A percentile compares a stretch with the other conserved stretches of the same genome.
phyloP scores from a whole-genome alignment of 2,329 filamentous ascomycete genomes.

The Chaetomium sp. region DNA sequence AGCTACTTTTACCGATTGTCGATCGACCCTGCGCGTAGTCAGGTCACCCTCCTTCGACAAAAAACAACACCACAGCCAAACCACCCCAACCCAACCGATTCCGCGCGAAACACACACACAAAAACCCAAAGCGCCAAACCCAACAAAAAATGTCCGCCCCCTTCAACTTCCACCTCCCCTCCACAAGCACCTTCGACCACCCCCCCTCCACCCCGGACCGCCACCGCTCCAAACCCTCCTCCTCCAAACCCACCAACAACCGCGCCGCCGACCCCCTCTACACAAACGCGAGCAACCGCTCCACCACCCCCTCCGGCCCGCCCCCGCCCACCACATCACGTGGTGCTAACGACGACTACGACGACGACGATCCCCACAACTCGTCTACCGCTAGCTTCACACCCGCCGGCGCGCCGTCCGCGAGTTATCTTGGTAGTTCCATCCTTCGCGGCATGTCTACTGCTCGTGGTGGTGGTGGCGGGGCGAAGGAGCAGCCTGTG shows the following conservation, averaged over 20 bases:
- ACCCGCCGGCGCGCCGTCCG: constrained; percentile 58
- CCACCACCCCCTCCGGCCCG: constrained; percentile 21
- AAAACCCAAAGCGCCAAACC: not conserved
- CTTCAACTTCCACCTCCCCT: constrained; percentile 17
- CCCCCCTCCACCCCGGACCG: constrained; percentile 25
- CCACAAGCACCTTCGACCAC: not conserved
- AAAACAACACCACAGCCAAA: not conserved
- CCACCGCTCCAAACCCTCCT: not conserved
- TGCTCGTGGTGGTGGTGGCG: not conserved
- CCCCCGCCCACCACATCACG: constrained; percentile 35
- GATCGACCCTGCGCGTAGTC: not conserved
- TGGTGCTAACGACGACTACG: no score
- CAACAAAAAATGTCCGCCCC: constrained; percentile 19
- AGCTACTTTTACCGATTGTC: not conserved
- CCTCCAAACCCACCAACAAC: not conserved
- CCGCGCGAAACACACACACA: not conserved
- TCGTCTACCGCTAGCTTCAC: constrained; percentile 59
- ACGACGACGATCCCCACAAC: constrained; percentile 53
- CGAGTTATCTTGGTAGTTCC: constrained; percentile 58
- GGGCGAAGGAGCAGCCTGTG: constrained; percentile 1
- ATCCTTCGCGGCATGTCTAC: constrained; percentile 47
- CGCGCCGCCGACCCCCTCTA: not conserved
- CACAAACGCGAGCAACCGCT: constrained; percentile 13
- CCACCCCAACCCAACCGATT: not conserved
- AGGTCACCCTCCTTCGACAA: not conserved